Base-by-base conservation (phyloP, 352 stramenopile species). In the Globisporangium solare region DNA sequence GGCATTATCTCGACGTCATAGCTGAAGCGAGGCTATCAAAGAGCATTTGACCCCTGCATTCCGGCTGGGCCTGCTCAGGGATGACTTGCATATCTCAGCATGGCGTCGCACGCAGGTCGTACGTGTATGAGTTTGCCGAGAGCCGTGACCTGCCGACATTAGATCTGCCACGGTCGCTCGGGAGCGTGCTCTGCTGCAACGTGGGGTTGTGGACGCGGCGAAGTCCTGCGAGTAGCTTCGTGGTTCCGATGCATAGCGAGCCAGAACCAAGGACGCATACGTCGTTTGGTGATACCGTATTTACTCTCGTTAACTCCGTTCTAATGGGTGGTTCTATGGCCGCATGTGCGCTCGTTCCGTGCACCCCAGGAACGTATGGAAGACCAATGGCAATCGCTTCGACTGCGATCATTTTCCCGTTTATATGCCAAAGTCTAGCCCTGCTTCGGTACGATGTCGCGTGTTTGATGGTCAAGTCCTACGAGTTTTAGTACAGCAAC, bases 401-500 rank as follows among this genome's bases (percentile, higher is more conserved):
- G 12, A 8, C 43, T 5, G 12, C 48, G 6, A 27, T 47, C 14
- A 58, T 20, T 1, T 20, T 60, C 14, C 46, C 48, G 6, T 40
- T 50, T 20, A 56, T 31, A 32, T 22, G 37, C 14, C 17, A 24
- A 18, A 49, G 54, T 8, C 54, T 62, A 17, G 32, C 46, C 0
- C 13, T 41, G 11, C 43, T 67, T 2, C 55, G 64, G 1, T 65
- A 57, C 53, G 64, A 71, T 40, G 40, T 71, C 17, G 43, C 52
- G 11, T 20, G 47, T 14, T 41, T 71, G 12, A 14, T 64, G 4
- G 7, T 67, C 12, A 22, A 35, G 24, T 60, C 51, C 13, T 66
- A 66, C 12, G 64, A 71, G 22, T 67, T 71, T 15, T 64, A 55
- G 60, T 71, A 67, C 47, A 62, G 57, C 24, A 32, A 47, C 22